A percentile compares a stretch with the other conserved stretches of the same genome.
phyloP scores from a whole-genome alignment of 2,329 filamentous ascomycete species.

The Sporothrix protearum region DNA sequence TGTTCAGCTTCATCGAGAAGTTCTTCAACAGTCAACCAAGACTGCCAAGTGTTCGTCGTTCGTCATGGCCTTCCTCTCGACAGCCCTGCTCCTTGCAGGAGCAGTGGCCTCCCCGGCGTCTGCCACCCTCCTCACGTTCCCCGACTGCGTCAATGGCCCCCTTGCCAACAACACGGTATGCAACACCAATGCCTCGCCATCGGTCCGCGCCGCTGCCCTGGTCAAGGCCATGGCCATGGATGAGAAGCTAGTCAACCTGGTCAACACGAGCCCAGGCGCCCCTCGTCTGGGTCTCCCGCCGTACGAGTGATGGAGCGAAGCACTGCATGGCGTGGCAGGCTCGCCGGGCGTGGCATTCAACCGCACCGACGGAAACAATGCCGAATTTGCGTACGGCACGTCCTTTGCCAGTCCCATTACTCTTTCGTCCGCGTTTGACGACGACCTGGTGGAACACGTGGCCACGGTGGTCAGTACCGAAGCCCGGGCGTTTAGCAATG shows the following conservation, averaged over 20 bases:
- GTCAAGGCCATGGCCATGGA: slow-evolving; percentile 16
- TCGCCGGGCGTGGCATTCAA: slow-evolving; percentile 20
- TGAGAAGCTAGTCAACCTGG: slow-evolving; percentile 18
- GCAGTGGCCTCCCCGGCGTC: neutral
- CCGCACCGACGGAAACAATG: slow-evolving; percentile 3
- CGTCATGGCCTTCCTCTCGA: neutral
- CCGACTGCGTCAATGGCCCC: neutral
- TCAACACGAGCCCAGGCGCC: slow-evolving; percentile 20
- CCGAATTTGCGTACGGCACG: slow-evolving; percentile 32
- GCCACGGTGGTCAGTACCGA: slow-evolving; percentile 32
- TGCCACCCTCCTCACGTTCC: neutral
- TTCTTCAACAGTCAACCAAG: too few species aligned
- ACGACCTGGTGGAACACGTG: slow-evolving; percentile 33
- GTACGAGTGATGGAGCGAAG: slow-evolving; percentile 28
- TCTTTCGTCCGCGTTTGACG: slow-evolving; percentile 36
- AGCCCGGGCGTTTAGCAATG: slow-evolving; percentile 36
- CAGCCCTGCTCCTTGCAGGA: neutral
- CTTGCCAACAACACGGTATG: slow-evolving; percentile 24
- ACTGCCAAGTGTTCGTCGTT: neutral
- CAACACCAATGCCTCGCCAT: slow-evolving; percentile 3
- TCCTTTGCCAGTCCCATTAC: slow-evolving; percentile 36
- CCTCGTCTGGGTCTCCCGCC: slow-evolving; percentile 20
- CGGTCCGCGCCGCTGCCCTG: slow-evolving; percentile 14
- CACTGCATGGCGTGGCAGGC: slow-evolving; percentile 28
- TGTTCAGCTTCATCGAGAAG: too few species aligned